These are phyloP conservation scores for Podila epigama DNA, from an alignment of 192 early-diverging fungal genomes.

Conservation along the genomic window DNA sequence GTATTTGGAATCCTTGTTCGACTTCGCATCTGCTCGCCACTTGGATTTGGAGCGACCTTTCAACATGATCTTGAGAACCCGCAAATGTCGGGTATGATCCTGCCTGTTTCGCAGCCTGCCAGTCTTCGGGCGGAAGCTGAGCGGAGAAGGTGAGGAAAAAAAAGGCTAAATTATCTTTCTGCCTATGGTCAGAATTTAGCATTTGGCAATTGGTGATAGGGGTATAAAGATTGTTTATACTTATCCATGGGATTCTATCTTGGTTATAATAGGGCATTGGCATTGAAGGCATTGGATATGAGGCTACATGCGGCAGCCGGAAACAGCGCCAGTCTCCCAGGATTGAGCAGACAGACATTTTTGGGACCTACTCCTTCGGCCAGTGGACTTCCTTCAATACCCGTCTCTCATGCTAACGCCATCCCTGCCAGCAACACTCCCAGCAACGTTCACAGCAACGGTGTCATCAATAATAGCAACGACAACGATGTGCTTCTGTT, in stretches of 20 bases:
- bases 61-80: not conserved
- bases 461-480: not conserved
- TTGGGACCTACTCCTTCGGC: not conserved
- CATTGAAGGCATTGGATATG: constrained; percentile 71
- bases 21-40: not conserved
- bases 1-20: constrained; percentile 4
- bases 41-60: constrained; percentile 1
- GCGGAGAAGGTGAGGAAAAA: constrained; percentile 1
- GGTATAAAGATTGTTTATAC: too few species aligned
- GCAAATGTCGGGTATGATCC: not conserved
- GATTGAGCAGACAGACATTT: constrained; percentile 2
- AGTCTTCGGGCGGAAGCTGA: constrained; percentile 4
- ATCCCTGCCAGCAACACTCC: not conserved
- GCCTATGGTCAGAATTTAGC: not conserved
- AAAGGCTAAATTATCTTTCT: too few species aligned
- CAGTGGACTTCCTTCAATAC: constrained; percentile 1
- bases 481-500: constrained; percentile 3
- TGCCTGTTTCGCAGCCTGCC: not conserved
- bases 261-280: constrained; percentile 59
- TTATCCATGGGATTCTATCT: too few species aligned
- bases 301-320: constrained; percentile 52
- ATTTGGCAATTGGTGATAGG: not conserved
- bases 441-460: not conserved
- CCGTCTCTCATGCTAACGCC: not conserved
- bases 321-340: constrained; percentile 19